Evolutionary conservation across 2,329 filamentous ascomycete species (phyloP), one percentile per base, ranked within the genome.

Genomic region (Sarocladiaceae sp.): DNA sequence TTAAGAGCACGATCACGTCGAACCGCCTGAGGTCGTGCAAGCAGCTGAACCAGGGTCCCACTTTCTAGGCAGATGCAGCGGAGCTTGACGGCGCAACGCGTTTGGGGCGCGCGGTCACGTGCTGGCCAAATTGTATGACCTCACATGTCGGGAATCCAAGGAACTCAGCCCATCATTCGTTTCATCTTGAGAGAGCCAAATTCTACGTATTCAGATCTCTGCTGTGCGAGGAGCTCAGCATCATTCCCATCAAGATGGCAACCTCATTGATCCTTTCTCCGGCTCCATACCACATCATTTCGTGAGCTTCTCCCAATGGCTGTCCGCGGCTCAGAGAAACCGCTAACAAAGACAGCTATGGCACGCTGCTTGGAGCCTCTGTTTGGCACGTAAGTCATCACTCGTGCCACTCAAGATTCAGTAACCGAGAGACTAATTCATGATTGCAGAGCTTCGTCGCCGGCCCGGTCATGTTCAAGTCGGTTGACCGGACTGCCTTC

Each of bases 351-450:
- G n/a, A 37, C 53, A 93, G 88, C 60, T 95, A 94, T 67, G 89
- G 88, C 52, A 89, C 88, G 16, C 77, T 97, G 41, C 72, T 97
- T 12, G 93, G 93, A 51, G 83, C 84, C 21, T 85, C 88, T 31
- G 75, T 95, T 62, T 97, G 89, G 66, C 88, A 97, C 62, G 83
- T 85, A 65, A 31, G 50, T 45, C 7, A 3, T n/a, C n/a, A n/a
- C n/a, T n/a, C n/a, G n/a, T n/a, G n/a, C n/a, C n/a, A n/a, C n/a
- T 27, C n/a, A n/a, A n/a, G n/a, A n/a, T n/a, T n/a, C n/a, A n/a
- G n/a, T n/a, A n/a, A n/a, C n/a, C n/a, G n/a, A 13, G 11, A n/a
- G 4, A 32, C 35, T 29, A 42, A 20, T 20, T 15, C 44, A 32
- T 16, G 43, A 46, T 48, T 46, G 40, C 15, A 85, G 81, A 84